Percentiles rank a stretch among this genome's conserved stretches.
Conservation (phyloP, 2,329 filamentous ascomycete genomes). For the Phialophora tarda region DNA sequence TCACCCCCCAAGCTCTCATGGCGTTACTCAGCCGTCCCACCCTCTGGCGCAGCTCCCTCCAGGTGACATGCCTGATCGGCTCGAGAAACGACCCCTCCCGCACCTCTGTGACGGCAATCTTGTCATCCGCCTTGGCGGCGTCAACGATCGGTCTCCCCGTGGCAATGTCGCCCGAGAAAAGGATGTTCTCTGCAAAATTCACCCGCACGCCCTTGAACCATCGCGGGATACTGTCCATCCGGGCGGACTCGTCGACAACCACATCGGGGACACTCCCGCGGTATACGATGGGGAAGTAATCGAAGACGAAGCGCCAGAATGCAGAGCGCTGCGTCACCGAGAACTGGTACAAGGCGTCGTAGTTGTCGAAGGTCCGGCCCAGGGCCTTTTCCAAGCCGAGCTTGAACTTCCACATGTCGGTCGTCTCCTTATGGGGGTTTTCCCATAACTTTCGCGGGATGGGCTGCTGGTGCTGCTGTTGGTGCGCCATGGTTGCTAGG, state of each 20-base stretch:
- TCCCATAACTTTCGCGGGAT: slow-evolving; percentile 60
- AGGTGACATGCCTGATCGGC: slow-evolving; percentile 62
- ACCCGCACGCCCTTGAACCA: slow-evolving; percentile 78
- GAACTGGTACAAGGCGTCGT: slow-evolving; percentile 72
- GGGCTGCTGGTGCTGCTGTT: slow-evolving; percentile 14
- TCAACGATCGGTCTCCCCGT: slow-evolving; percentile 51
- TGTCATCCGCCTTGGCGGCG: slow-evolving; percentile 70
- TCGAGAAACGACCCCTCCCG: slow-evolving; percentile 47
- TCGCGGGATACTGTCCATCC: slow-evolving; percentile 71
- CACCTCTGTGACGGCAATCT: slow-evolving; percentile 72
- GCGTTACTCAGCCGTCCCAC: slow-evolving; percentile 68
- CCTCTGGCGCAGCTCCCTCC: slow-evolving; percentile 66
- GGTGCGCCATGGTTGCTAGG: not conserved
- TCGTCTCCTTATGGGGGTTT: slow-evolving; percentile 65
- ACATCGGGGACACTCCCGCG: slow-evolving; percentile 56
- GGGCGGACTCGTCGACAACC: slow-evolving; percentile 71
- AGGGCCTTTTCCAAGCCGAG: slow-evolving; percentile 21
- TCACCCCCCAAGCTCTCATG: slow-evolving; percentile 68
- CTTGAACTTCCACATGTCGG: slow-evolving; percentile 69
- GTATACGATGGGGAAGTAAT: slow-evolving; percentile 65
- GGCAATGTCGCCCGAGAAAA: slow-evolving; percentile 56
- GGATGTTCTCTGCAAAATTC: slow-evolving; percentile 81
- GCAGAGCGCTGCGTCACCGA: slow-evolving; percentile 66
- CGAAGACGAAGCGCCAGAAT: slow-evolving; percentile 71
- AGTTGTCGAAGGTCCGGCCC: slow-evolving; percentile 54